Base-by-base conservation (phyloP, 2,329 filamentous ascomycete species). In the Fusarium sp. region DNA sequence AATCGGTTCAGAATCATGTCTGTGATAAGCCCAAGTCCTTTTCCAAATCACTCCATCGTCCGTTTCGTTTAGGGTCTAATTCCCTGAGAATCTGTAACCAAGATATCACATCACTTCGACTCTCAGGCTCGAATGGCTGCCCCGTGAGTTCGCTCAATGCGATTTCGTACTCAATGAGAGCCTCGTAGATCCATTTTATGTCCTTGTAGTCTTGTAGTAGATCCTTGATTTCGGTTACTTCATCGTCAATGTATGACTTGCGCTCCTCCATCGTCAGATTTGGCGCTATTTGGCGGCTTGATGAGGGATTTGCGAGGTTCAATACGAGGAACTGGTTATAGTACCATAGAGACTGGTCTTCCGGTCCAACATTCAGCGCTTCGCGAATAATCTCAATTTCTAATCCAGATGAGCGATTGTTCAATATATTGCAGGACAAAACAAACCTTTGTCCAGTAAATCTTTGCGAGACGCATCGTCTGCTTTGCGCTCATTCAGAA, bases 331-430 rank as follows among this genome's bases (percentile, higher is more conserved):
- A 97, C 77, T 96, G 93, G 81, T 98, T 95, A 79, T 99, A 98
- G 82, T 97, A 98, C 95, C 96, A 99, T 11, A 98, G 87, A 24
- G 95, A 98, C 80, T 98, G 96, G 80, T 98, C 96, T 76, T 97
- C 95, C 0, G 96, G 95, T 66, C 97, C 95, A 42, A 94, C 94
- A 68, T 95, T 96, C 55, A 98, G 86, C 1, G 93, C 95, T 64
- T 92, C 89, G 62, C 92, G 91, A 32, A 98, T 91, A 48, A 94
- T 85, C 32, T 89, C 86, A 57, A 98, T 86, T 83, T 99, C 96
- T 87, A 5, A 6, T 68, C n/a, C 62, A 67, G 11, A 44, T 75
- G 39, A 67, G 54, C 36, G 52, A 26, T 34, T 18, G 52, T 26
- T 17, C n/a, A 7, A 57, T 55, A 11, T 10, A 8, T 10, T 4